phyloP scores from a whole-genome alignment of 495 filamentous ascomycete species.

The Penicillium coffeae region DNA sequence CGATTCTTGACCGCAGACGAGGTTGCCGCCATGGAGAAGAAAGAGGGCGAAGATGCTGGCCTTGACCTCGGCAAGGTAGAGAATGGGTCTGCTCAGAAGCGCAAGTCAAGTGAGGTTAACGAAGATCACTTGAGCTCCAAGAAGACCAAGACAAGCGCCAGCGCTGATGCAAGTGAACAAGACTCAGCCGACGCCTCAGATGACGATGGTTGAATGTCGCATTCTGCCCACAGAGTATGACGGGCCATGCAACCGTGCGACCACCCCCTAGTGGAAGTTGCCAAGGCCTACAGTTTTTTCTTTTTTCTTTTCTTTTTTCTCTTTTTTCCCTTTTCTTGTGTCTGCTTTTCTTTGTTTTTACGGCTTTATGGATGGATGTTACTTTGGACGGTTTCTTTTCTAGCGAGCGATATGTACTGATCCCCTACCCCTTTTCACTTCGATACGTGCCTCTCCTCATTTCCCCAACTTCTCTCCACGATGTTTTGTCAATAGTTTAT shows the following conservation, averaged over 20 bases:
- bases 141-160: constrained; percentile 46
- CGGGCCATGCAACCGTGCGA: constrained; percentile 1
- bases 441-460: constrained; percentile 16
- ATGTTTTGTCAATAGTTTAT: constrained; percentile 39
- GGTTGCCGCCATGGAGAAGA: constrained; percentile 81
- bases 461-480: constrained; percentile 14
- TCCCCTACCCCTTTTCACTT: constrained; percentile 14
- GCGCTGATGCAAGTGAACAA: constrained; percentile 46
- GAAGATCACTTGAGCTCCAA: constrained; percentile 43
- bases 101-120: constrained; percentile 47
- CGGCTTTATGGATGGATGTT: constrained; percentile 37
- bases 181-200: constrained; percentile 47
- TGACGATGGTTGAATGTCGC: constrained; percentile 42
- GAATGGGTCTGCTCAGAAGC: constrained; percentile 41
- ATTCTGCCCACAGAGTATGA: neutral
- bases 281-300: neutral
- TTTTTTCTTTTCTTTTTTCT: neutral
- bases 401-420: constrained; percentile 43
- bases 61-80: constrained; percentile 33
- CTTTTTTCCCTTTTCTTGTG: constrained; percentile 10
- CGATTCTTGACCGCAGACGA: constrained; percentile 98
- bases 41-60: constrained; percentile 18
- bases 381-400: constrained; percentile 23
- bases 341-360: constrained; percentile 22
- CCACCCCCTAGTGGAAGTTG: too few species aligned